A percentile compares a stretch with the other conserved stretches of the same genome.
These are phyloP conservation scores for Candida tunisiensis DNA, from an alignment of 1,139 yeast species.

Conservation along the genomic window DNA sequence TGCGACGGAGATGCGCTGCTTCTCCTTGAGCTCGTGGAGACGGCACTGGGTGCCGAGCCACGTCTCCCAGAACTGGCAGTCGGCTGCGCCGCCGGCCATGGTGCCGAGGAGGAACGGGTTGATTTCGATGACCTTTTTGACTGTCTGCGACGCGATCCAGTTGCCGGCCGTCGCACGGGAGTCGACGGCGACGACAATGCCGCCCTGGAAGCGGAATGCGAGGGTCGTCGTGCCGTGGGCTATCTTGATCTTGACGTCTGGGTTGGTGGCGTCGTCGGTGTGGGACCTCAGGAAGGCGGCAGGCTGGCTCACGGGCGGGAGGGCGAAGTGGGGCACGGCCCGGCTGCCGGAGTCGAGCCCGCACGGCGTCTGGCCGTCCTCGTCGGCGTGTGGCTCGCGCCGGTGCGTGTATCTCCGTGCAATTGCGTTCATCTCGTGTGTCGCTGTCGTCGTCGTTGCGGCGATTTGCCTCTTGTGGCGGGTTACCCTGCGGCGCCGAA, in stretches of 20 bases:
- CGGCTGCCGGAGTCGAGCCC: no score
- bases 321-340: constrained; percentile 36
- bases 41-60: constrained; percentile 98
- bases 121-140: constrained; percentile 90
- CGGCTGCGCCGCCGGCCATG: constrained; percentile 99
- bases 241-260: constrained; percentile 87
- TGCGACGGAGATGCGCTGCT: constrained; percentile 88
- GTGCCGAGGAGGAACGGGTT: constrained; percentile 93
- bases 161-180: constrained; percentile 98
- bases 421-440: constrained; percentile 11
- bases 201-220: constrained; percentile 92
- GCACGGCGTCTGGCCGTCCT: constrained; percentile 3
- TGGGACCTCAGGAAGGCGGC: constrained; percentile 95
- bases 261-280: constrained; percentile 84
- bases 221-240: constrained; percentile 98
- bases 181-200: constrained; percentile 92
- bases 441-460: no score
- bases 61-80: constrained; percentile 98
- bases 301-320: constrained; percentile 79
- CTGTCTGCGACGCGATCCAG: constrained; percentile 98
- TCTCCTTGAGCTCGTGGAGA: constrained; percentile 83
- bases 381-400: constrained; percentile 3
- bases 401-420: constrained; percentile 7
- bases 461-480: no score
- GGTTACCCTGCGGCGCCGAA: no score